Evolutionary conservation across 2,329 filamentous ascomycete genomes (phyloP).

Genomic region (Ambrosiella xylebori): DNA sequence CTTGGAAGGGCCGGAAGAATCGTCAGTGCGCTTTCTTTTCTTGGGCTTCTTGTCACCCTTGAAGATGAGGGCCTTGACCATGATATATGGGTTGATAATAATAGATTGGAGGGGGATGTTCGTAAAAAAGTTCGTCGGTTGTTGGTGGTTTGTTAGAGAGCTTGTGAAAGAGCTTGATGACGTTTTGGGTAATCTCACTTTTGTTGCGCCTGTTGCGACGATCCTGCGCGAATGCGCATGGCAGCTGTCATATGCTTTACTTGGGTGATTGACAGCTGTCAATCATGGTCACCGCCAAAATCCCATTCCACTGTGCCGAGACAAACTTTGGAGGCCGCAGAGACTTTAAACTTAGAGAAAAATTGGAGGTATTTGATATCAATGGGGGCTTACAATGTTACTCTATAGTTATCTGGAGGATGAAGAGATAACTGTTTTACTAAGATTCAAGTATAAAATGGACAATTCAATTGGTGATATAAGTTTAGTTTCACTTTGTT

Average conservation of each 20-base stretch:
- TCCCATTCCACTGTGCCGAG: background rate
- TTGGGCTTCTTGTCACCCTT: conserved; percentile 95
- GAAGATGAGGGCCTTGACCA: conserved; percentile 84
- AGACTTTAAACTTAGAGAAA: background rate
- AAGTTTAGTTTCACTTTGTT: background rate
- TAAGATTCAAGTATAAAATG: too few species aligned
- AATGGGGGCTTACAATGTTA: background rate
- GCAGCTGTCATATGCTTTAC: background rate
- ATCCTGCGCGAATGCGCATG: background rate
- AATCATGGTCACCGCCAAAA: background rate
- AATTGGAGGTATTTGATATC: background rate
- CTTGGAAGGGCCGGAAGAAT: background rate
- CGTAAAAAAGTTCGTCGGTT: background rate
- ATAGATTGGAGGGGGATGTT: background rate
- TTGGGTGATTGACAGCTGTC: background rate
- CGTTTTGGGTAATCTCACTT: too few species aligned
- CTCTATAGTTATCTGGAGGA: background rate
- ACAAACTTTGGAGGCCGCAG: background rate
- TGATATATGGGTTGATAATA: conserved; percentile 20
- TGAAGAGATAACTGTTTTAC: background rate
- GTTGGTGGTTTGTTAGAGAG: background rate
- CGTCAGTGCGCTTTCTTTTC: conserved; percentile 57
- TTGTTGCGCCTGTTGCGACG: background rate
- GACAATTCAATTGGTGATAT: too few species aligned
- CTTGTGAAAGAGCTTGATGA: background rate